These are phyloP conservation scores for Solanum pinnatisectum DNA, from an alignment of 257 asterid genomes.

Conservation along the genomic window DNA sequence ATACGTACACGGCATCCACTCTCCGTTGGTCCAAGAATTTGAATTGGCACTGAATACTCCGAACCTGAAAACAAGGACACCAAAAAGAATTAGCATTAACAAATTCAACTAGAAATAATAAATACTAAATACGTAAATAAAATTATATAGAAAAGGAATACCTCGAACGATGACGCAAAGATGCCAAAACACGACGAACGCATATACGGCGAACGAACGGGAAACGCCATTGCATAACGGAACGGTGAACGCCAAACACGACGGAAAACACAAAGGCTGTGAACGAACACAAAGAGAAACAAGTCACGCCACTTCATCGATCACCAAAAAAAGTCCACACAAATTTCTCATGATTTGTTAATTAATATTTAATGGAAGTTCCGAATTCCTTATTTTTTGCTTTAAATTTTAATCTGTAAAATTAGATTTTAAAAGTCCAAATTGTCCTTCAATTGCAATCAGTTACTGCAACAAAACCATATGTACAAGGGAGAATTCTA, in stretches of 20 bases:
- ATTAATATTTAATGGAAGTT: background rate
- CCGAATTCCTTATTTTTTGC: background rate
- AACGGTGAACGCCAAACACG: background rate
- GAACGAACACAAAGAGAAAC: background rate
- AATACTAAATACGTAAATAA: background rate
- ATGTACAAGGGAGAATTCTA: conserved; percentile 18
- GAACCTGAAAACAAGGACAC: background rate
- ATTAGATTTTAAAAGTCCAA: background rate
- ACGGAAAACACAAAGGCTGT: background rate
- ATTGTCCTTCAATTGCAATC: conserved; percentile 18
- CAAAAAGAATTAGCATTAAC: background rate
- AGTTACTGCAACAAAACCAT: conserved; percentile 5
- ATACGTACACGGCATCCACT: background rate
- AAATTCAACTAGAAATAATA: background rate
- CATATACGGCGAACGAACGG: background rate
- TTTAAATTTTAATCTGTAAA: background rate
- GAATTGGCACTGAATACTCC: background rate
- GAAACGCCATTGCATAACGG: background rate
- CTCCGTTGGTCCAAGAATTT: background rate
- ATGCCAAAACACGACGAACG: conserved; percentile 5
- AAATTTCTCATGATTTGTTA: background rate
- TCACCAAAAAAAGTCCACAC: background rate
- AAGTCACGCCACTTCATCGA: conserved; percentile 1
- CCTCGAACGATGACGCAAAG: conserved; percentile 10
- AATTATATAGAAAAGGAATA: background rate